Evolutionary conservation across 2,329 filamentous ascomycete genomes (phyloP).

Genomic region (Colletotrichum eremochloae): DNA sequence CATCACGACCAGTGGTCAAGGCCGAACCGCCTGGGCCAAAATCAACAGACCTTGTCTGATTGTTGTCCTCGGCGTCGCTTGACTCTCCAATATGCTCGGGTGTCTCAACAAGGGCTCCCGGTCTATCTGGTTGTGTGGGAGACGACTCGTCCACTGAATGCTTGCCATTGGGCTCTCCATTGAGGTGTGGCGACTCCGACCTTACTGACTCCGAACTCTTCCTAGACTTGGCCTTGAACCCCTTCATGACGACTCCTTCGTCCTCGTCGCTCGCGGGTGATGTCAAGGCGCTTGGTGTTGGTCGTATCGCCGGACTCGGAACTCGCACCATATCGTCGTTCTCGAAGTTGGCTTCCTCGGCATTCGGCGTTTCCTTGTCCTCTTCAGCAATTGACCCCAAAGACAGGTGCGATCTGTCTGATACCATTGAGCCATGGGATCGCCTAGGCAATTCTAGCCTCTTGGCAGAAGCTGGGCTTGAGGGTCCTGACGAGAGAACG

Average conservation of each 20-base stretch:
- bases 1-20: conserved; percentile 17
- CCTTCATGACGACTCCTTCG: conserved; percentile 55
- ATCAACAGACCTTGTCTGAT: not conserved
- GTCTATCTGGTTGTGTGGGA: conserved; percentile 15
- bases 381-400: conserved; percentile 61
- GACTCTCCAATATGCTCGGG: conserved; percentile 26
- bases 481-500: conserved; percentile 50
- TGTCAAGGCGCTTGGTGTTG: conserved; percentile 43
- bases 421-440: conserved; percentile 45
- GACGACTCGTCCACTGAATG: conserved; percentile 13
- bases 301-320: conserved; percentile 48
- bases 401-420: conserved; percentile 56
- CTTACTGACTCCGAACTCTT: conserved; percentile 3
- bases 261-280: conserved; percentile 55
- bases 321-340: conserved; percentile 42
- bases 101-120: conserved; percentile 22
- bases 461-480: conserved; percentile 51
- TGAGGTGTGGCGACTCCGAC: conserved; percentile 19
- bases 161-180: conserved; percentile 33
- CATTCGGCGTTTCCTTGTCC: conserved; percentile 42
- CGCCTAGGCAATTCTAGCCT: conserved; percentile 48
- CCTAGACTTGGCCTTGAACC: conserved; percentile 41
- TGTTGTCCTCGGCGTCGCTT: not conserved
- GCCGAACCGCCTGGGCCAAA: not conserved
- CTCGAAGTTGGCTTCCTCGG: conserved; percentile 37